phyloP scores from a whole-genome alignment of 176 grass and related monocot genomes.

The Pharus latifolius region DNA sequence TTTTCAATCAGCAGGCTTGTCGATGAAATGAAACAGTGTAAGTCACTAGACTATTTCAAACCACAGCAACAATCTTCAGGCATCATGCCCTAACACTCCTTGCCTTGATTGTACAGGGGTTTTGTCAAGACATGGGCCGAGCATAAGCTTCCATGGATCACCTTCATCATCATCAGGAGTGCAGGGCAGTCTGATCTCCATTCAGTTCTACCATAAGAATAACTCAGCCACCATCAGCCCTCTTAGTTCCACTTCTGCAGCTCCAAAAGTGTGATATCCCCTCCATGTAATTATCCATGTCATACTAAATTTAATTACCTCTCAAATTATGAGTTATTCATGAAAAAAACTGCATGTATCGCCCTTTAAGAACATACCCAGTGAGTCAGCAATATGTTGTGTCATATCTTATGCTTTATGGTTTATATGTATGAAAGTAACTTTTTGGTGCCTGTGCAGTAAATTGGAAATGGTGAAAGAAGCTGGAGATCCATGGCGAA shows the following conservation, averaged over 20 bases:
- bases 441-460: slow-evolving; percentile 8
- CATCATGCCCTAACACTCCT: neutral
- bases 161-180: slow-evolving; percentile 16
- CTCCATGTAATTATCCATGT: neutral
- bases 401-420: neutral
- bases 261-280: slow-evolving; percentile 14
- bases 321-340: neutral
- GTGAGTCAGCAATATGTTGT: neutral
- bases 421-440: neutral
- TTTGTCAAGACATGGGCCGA: slow-evolving; percentile 24
- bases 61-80: neutral
- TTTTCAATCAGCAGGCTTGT: slow-evolving; percentile 17
- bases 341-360: neutral
- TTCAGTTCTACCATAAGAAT: slow-evolving; percentile 43
- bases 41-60: slow-evolving; percentile 17
- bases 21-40: slow-evolving; percentile 23
- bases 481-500: slow-evolving; percentile 20
- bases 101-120: slow-evolving; percentile 21
- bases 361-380: neutral
- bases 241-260: slow-evolving; percentile 14
- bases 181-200: slow-evolving; percentile 26
- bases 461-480: neutral
- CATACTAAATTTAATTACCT: neutral
- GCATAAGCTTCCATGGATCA: slow-evolving; percentile 31
- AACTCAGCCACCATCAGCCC: neutral